A percentile compares a stretch with the other conserved stretches of the same genome.
Conservation (phyloP, 2,329 filamentous ascomycete genomes). For the Neopestalotiopsis sp. region DNA sequence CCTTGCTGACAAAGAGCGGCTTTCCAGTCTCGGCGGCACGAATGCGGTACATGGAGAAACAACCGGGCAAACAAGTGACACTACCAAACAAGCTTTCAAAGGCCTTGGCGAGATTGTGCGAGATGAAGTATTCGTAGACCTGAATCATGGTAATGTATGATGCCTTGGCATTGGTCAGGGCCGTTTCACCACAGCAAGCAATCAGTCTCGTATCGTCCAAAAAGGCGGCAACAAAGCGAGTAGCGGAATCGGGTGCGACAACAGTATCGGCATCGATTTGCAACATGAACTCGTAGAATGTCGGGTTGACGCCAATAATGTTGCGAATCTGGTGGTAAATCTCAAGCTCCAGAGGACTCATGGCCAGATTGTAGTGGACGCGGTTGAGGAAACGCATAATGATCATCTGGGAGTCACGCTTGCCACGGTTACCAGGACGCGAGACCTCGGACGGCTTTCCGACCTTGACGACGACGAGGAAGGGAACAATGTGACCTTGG, state of each 20-base stretch:
- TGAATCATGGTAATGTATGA: slow-evolving; percentile 99
- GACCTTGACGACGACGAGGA: slow-evolving; percentile 95
- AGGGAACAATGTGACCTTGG: slow-evolving; percentile 96
- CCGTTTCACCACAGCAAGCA: slow-evolving; percentile 92
- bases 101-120: slow-evolving; percentile 94
- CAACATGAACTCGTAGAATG: slow-evolving; percentile 95
- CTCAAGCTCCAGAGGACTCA: slow-evolving; percentile 95
- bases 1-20: slow-evolving; percentile 92
- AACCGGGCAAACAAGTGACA: slow-evolving; percentile 96
- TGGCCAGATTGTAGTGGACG: slow-evolving; percentile 94
- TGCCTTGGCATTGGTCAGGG: slow-evolving; percentile 87
- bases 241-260: slow-evolving; percentile 86
- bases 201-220: slow-evolving; percentile 92
- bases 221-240: slow-evolving; percentile 90
- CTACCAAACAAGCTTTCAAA: slow-evolving; percentile 97
- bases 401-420: slow-evolving; percentile 98
- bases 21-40: slow-evolving; percentile 93
- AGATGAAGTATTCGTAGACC: slow-evolving; percentile 99
- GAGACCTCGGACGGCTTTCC: slow-evolving; percentile 97
- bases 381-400: slow-evolving; percentile 99
- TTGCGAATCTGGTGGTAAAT: slow-evolving; percentile 99
- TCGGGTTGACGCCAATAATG: slow-evolving; percentile 97
- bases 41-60: slow-evolving; percentile 99
- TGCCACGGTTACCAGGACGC: slow-evolving; percentile 95
- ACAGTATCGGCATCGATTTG: slow-evolving; percentile 98